These are phyloP conservation scores for Aspergillus nidulans DNA, from an alignment of 495 filamentous ascomycete species.

Conservation along the genomic window DNA sequence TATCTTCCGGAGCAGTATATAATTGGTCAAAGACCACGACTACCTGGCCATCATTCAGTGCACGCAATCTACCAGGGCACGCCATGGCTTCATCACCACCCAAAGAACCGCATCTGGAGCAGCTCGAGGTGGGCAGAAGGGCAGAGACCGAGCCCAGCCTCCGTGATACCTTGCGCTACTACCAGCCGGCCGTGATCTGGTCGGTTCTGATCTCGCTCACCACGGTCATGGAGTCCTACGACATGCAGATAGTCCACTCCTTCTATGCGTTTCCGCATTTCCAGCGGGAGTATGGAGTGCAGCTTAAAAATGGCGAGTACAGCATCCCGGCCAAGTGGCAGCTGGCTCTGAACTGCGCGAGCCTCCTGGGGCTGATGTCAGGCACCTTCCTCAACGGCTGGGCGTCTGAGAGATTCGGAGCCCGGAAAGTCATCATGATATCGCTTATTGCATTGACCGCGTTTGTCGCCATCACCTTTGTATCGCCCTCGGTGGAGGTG, in stretches of 20 bases:
- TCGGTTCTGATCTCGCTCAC: conserved; percentile 48
- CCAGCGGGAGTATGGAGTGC: conserved; percentile 63
- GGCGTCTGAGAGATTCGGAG: conserved; percentile 71
- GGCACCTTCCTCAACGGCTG: conserved; percentile 72
- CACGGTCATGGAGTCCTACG: conserved; percentile 57
- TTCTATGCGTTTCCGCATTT: conserved; percentile 50
- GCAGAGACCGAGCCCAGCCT: background rate
- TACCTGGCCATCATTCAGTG: too few species aligned
- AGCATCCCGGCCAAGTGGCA: conserved; percentile 71
- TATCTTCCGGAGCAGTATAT: background rate
- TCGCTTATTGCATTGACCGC: conserved; percentile 59
- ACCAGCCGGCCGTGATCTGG: conserved; percentile 54
- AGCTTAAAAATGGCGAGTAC: conserved; percentile 50
- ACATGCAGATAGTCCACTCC: conserved; percentile 47
- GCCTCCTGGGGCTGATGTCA: conserved; percentile 62
- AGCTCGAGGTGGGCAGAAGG: background rate
- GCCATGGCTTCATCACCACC: background rate
- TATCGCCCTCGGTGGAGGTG: conserved; percentile 60
- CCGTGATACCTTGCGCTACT: conserved; percentile 14
- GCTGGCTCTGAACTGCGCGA: conserved; percentile 66
- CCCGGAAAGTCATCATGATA: conserved; percentile 63
- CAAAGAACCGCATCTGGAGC: background rate
- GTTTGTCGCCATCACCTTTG: conserved; percentile 73
- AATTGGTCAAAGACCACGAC: background rate
- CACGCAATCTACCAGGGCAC: too few species aligned